phyloP scores from a whole-genome alignment of 176 grass and related monocot species.

The maize (Zea mays) region DNA sequence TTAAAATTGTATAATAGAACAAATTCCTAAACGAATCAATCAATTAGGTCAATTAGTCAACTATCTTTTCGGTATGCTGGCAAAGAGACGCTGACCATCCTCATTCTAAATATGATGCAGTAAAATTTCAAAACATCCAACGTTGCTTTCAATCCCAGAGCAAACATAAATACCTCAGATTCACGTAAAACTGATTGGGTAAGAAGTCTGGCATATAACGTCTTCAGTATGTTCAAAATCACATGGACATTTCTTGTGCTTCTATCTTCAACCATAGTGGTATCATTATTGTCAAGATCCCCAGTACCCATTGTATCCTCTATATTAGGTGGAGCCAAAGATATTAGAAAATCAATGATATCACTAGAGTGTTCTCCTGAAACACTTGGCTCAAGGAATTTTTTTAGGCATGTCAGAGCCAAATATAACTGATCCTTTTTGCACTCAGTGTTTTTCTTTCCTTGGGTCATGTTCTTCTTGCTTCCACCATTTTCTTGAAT shows the following conservation, averaged over 20 bases:
- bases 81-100: background rate
- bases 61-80: slow-evolving; percentile 33
- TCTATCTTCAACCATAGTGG: slow-evolving; percentile 20
- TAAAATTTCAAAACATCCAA: slow-evolving; percentile 27
- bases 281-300: slow-evolving; percentile 28
- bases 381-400: slow-evolving; percentile 60
- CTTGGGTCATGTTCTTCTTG: slow-evolving; percentile 58
- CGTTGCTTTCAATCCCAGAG: slow-evolving; percentile 17
- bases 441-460: slow-evolving; percentile 58
- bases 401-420: slow-evolving; percentile 62
- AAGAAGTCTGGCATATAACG: slow-evolving; percentile 56
- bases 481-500: slow-evolving; percentile 49
- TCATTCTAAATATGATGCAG: slow-evolving; percentile 3
- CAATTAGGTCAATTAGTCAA: background rate
- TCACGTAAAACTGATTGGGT: slow-evolving; percentile 64
- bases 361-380: slow-evolving; percentile 45
- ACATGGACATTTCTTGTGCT: slow-evolving; percentile 37
- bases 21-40: background rate
- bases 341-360: slow-evolving; percentile 52
- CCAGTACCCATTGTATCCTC: slow-evolving; percentile 36
- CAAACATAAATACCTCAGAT: slow-evolving; percentile 66
- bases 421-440: slow-evolving; percentile 64
- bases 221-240: slow-evolving; percentile 59
- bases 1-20: background rate
- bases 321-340: slow-evolving; percentile 43